Evolutionary conservation across 371 early-diverging fungal genomes (phyloP).

Genomic region (Mortierella sp.): DNA sequence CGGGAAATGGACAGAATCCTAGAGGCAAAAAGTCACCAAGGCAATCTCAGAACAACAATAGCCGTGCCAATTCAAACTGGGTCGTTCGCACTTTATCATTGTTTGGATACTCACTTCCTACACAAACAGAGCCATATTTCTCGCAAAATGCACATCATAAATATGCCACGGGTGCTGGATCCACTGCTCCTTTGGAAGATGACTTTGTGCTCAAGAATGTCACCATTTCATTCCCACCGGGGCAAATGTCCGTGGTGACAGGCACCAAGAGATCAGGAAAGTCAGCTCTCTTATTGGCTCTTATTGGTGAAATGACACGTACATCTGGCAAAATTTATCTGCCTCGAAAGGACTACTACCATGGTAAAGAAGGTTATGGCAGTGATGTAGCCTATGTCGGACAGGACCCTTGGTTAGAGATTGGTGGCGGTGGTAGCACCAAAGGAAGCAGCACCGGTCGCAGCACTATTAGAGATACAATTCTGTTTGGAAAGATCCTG

Average conservation of each 20-base stretch:
- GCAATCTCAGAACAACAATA: constrained; percentile 2
- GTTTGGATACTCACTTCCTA: constrained; percentile 47
- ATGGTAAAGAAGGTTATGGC: constrained; percentile 54
- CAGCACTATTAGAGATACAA: constrained; percentile 62
- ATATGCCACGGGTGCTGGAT: constrained; percentile 15
- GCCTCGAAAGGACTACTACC: constrained; percentile 55
- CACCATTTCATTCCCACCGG: constrained; percentile 46
- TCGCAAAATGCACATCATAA: constrained; percentile 10
- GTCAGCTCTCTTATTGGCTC: constrained; percentile 43
- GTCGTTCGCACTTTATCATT: constrained; percentile 48
- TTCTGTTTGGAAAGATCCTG: constrained; percentile 65
- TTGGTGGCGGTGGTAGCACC: constrained; percentile 49
- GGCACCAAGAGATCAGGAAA: constrained; percentile 52
- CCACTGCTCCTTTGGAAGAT: background rate
- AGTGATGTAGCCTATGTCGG: constrained; percentile 54
- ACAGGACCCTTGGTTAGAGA: constrained; percentile 56
- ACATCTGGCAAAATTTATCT: constrained; percentile 51
- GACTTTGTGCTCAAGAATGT: constrained; percentile 40
- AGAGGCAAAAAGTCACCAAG: constrained; percentile 1
- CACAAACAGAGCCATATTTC: constrained; percentile 12
- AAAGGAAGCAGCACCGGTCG: constrained; percentile 38
- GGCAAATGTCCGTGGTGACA: constrained; percentile 47
- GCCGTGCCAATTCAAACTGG: constrained; percentile 35
- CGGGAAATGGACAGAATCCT: background rate
- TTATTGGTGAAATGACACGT: constrained; percentile 56